Conservation (phyloP, 140 eudicot species). For the Senecio squalidus region DNA sequence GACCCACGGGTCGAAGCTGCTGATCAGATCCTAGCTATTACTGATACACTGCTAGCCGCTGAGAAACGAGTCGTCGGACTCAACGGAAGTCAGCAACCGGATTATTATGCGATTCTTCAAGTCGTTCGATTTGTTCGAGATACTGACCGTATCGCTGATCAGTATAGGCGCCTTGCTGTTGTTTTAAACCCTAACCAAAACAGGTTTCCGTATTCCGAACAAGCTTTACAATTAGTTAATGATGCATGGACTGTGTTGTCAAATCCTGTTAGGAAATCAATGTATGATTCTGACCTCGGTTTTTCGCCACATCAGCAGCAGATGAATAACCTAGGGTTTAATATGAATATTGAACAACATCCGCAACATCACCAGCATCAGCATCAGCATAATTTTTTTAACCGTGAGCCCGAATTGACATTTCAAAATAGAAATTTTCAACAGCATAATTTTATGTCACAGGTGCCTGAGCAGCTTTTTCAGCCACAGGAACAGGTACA, state of each 20-base stretch:
- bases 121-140: slow-evolving; percentile 46
- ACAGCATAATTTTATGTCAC: slow-evolving; percentile 27
- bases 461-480: slow-evolving; percentile 9
- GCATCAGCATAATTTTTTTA: background rate
- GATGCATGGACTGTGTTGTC: slow-evolving; percentile 78
- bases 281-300: slow-evolving; percentile 59
- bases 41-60: slow-evolving; percentile 67
- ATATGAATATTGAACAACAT: slow-evolving; percentile 23
- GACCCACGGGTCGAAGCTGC: slow-evolving; percentile 58
- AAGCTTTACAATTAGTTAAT: slow-evolving; percentile 58
- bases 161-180: slow-evolving; percentile 52
- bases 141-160: slow-evolving; percentile 55
- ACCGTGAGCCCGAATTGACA: background rate
- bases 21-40: slow-evolving; percentile 72
- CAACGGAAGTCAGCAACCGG: slow-evolving; percentile 37
- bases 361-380: slow-evolving; percentile 13
- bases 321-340: slow-evolving; percentile 29
- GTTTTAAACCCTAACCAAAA: slow-evolving; percentile 55
- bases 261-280: slow-evolving; percentile 51
- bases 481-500: slow-evolving; percentile 22
- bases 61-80: slow-evolving; percentile 46
- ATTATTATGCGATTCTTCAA: slow-evolving; percentile 68
- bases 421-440: slow-evolving; percentile 29
- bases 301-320: slow-evolving; percentile 29
- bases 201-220: slow-evolving; percentile 62